Conservation (phyloP, 1,284 basidiomycete genomes). For the Puccinia triticina region DNA sequence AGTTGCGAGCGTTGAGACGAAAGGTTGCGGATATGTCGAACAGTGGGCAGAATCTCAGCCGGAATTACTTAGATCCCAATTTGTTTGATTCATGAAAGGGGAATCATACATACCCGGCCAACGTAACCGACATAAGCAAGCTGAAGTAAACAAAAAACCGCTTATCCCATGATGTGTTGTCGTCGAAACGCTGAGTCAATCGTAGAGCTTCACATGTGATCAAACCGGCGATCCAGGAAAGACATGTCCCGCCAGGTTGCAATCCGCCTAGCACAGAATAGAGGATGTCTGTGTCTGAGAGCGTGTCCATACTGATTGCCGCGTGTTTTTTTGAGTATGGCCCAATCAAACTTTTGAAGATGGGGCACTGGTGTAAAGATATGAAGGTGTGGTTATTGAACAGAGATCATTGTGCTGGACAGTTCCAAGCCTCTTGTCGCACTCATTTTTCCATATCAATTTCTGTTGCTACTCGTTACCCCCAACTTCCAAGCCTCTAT, state of each 20-base stretch:
- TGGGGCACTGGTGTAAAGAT: background rate
- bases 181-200: constrained; percentile 41
- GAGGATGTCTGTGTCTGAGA: constrained; percentile 9
- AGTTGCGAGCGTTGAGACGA: background rate
- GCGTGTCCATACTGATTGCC: background rate
- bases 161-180: constrained; percentile 17
- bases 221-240: constrained; percentile 33
- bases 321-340: background rate
- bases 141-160: constrained; percentile 39
- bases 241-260: constrained; percentile 30
- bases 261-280: constrained; percentile 21
- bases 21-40: background rate
- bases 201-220: constrained; percentile 26
- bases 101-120: constrained; percentile 5
- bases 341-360: background rate
- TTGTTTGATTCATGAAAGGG: background rate
- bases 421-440: background rate
- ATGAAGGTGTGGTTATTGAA: background rate
- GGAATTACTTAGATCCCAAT: background rate
- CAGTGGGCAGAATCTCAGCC: background rate
- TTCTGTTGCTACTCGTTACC: background rate
- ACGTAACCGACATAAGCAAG: constrained; percentile 16
- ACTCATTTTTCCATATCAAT: background rate
- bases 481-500: no score
- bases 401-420: background rate